Conservation (phyloP, 73 alveolate genomes). For the Effrenium voratum region DNA sequence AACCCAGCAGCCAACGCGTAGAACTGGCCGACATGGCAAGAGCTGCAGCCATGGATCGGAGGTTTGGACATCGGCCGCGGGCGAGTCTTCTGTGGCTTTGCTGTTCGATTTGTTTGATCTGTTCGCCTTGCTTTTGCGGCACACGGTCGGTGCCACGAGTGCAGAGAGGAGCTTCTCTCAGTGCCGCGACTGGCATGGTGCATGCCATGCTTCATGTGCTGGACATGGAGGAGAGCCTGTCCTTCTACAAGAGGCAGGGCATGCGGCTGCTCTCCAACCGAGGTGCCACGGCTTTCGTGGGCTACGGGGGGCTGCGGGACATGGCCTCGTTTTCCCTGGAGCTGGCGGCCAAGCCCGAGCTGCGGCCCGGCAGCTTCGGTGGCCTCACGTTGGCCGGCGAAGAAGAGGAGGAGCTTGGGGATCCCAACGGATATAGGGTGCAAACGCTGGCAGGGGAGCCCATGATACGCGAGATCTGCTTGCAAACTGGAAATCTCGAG, state of each 20-base stretch:
- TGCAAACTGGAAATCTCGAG: neutral
- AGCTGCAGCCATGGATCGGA: too few species aligned
- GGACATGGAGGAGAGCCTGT: constrained; percentile 23
- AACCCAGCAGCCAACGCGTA: too few species aligned
- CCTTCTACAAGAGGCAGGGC: neutral
- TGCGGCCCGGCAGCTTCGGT: neutral
- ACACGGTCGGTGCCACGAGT: neutral
- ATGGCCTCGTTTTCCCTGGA: constrained; percentile 43
- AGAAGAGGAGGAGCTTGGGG: neutral
- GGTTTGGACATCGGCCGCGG: neutral
- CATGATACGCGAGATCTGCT: neutral
- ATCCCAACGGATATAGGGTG: constrained; percentile 41
- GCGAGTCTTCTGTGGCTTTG: neutral
- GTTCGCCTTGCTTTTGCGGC: neutral
- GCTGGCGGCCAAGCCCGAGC: neutral
- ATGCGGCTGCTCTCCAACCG: constrained; percentile 47
- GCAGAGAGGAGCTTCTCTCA: neutral
- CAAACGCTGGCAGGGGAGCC: too few species aligned
- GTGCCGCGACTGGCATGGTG: constrained; percentile 3
- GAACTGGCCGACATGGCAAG: too few species aligned
- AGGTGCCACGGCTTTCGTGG: constrained; percentile 41
- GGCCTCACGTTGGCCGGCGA: neutral
- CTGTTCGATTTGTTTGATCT: neutral
- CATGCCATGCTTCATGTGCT: constrained; percentile 48
- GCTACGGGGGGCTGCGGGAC: constrained; percentile 24